Evolutionary conservation across 805 yeast species (phyloP), one percentile per base, ranked within the genome.

Genomic region (Zygoascus biomembranicola): DNA sequence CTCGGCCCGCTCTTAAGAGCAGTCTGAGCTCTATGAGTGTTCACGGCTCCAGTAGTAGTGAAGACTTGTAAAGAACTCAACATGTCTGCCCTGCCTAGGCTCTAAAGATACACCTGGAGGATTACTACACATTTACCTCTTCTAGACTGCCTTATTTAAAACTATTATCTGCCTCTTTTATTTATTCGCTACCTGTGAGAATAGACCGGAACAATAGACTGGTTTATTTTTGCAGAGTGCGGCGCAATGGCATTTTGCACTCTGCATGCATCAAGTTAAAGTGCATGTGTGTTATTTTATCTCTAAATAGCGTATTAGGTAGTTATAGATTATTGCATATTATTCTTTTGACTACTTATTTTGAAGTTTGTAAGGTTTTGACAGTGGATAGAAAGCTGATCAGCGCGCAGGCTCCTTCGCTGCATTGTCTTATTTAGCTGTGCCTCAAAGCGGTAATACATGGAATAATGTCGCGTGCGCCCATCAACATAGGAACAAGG

Each of bases 21-120:
- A 51, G 49, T 23, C 39, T 32, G n/a, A 51, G 55, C 26, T 35
- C 49, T 47, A 47, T 43, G n/a, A 54, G 57, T 47, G 44, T 51
- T 35, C 16, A 39, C 9, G 43, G 47, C 42, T 42, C 44, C 13
- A 35, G 39, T 8, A 32, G 35, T 32, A 35, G 39, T 35, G 39
- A 35, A 35, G 39, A 35, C 39, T 35, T 13, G 16, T 35, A 35
- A 35, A n/a, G n/a, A n/a, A n/a, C n/a, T 35, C 16, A 4, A n/a
- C 39, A 11, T n/a, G 35, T 32, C 35, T 8, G 35, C 39, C 5
- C 16, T 35, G 39, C 16, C 8, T n/a, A n/a, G 16, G 16, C 39
- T 8, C 10, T 13, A 35, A 11, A 13, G 39, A n/a, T 35, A 35
- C 39, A 35, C 39, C 39, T 4, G 16, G 13, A 35, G 8, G 39